Conservation (phyloP, 495 filamentous ascomycete species). For the Penicillium cinerascens region DNA sequence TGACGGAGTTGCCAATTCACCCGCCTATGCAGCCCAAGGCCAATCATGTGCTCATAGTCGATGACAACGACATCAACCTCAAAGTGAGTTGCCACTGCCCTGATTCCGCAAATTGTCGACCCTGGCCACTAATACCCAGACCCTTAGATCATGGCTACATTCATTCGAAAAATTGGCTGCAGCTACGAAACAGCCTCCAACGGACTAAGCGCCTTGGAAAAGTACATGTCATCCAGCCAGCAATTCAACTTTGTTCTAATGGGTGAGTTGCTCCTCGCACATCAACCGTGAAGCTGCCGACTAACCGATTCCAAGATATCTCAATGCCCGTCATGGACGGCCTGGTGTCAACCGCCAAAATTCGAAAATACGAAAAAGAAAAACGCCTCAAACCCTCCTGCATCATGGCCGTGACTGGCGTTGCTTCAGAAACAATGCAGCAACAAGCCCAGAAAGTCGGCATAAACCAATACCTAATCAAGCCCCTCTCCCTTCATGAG, state of each 20-base stretch:
- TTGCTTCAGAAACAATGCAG: slow-evolving; percentile 41
- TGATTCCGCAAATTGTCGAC: not conserved
- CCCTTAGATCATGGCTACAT: slow-evolving; percentile 45
- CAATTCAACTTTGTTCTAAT: slow-evolving; percentile 55
- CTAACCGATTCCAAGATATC: slow-evolving; percentile 40
- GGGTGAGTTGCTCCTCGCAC: slow-evolving; percentile 34
- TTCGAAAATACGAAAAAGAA: slow-evolving; percentile 48
- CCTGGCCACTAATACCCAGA: not conserved
- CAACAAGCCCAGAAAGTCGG: slow-evolving; percentile 41
- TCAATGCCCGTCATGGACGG: slow-evolving; percentile 68
- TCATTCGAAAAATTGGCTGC: slow-evolving; percentile 51
- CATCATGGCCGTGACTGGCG: slow-evolving; percentile 50
- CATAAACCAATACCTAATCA: slow-evolving; percentile 48
- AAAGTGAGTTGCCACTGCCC: slow-evolving; percentile 21
- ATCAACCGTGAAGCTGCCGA: not conserved
- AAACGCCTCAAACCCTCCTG: slow-evolving; percentile 17
- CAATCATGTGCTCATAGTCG: slow-evolving; percentile 40
- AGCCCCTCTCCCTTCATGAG: slow-evolving; percentile 43
- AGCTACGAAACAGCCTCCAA: slow-evolving; percentile 52
- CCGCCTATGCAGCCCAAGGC: slow-evolving; percentile 1
- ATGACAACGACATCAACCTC: slow-evolving; percentile 52
- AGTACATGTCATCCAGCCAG: slow-evolving; percentile 34
- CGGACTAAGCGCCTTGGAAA: slow-evolving; percentile 56
- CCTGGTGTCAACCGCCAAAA: slow-evolving; percentile 53
- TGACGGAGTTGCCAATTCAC: not conserved